Evolutionary conservation across 192 early-diverging fungal species (phyloP).

Genomic region (Backusella macrospora): DNA sequence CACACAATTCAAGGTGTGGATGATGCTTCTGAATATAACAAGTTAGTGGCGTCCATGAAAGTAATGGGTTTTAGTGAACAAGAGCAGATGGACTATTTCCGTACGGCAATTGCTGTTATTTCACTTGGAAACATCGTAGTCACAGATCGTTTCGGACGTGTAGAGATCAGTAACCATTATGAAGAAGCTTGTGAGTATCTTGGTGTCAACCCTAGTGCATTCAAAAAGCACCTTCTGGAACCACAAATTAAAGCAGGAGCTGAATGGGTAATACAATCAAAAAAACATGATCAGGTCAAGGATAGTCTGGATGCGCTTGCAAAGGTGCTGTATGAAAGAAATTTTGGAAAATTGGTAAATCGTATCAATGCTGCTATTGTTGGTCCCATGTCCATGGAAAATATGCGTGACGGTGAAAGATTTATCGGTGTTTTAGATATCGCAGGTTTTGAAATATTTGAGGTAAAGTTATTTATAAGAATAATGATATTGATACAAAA

Average conservation of each 20-base stretch:
- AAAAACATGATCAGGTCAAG: constrained; percentile 82
- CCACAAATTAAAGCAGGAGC: constrained; percentile 93
- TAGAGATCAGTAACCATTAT: constrained; percentile 62
- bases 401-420: constrained; percentile 44
- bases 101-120: constrained; percentile 82
- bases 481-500: not conserved
- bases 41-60: constrained; percentile 79
- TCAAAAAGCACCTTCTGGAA: constrained; percentile 82
- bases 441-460: constrained; percentile 98
- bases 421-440: constrained; percentile 99
- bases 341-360: constrained; percentile 89
- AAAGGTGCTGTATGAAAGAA: constrained; percentile 91
- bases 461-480: constrained; percentile 58
- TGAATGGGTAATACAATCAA: constrained; percentile 93
- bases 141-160: constrained; percentile 68
- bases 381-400: constrained; percentile 61
- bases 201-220: constrained; percentile 84
- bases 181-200: constrained; percentile 95
- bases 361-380: constrained; percentile 82
- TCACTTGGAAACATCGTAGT: constrained; percentile 95
- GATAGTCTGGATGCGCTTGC: constrained; percentile 92
- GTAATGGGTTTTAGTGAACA: constrained; percentile 80
- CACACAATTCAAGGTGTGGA: constrained; percentile 94
- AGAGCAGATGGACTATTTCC: constrained; percentile 83
- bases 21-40: constrained; percentile 80